Conservation (phyloP, 1,284 basidiomycete genomes). For the Ceratobasidium sp. region DNA sequence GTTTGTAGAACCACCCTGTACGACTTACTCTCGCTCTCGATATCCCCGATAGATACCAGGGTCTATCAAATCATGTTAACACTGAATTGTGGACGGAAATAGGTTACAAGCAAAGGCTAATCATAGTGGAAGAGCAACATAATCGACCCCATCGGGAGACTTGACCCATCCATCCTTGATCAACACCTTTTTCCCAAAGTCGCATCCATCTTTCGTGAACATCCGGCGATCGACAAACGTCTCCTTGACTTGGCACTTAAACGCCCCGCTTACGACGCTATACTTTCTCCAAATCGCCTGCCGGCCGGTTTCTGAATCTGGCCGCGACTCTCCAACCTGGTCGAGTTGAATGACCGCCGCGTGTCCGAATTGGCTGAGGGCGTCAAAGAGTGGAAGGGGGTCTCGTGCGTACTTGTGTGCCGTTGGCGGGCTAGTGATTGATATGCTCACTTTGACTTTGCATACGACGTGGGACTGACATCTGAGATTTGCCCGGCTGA, state of each 20-base stretch:
- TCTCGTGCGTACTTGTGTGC: conserved; percentile 7
- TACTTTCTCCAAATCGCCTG: conserved; percentile 28
- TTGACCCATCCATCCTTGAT: conserved; percentile 27
- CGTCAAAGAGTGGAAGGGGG: conserved; percentile 24
- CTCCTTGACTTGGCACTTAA: conserved; percentile 26
- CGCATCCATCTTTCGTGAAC: conserved; percentile 13
- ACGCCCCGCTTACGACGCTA: conserved; percentile 25
- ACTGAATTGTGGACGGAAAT: background rate
- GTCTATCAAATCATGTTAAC: too few species aligned
- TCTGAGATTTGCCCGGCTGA: conserved; percentile 16
- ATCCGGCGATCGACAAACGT: conserved; percentile 28
- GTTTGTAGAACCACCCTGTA: too few species aligned
- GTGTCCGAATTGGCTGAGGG: conserved; percentile 13
- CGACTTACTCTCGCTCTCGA: too few species aligned
- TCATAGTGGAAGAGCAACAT: conserved; percentile 6
- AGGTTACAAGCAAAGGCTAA: background rate
- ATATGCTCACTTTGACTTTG: conserved; percentile 21
- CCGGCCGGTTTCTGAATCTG: conserved; percentile 6
- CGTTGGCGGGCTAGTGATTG: conserved; percentile 8
- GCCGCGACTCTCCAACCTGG: background rate
- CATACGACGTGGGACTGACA: conserved; percentile 11
- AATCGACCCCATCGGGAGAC: conserved; percentile 23
- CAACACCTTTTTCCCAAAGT: conserved; percentile 15
- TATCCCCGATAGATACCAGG: too few species aligned
- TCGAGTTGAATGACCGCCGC: conserved; percentile 27